A percentile compares a stretch with the other conserved stretches of the same genome.
phyloP scores from a whole-genome alignment of 345 rosid genomes.

The Aquilaria yunnanensis region DNA sequence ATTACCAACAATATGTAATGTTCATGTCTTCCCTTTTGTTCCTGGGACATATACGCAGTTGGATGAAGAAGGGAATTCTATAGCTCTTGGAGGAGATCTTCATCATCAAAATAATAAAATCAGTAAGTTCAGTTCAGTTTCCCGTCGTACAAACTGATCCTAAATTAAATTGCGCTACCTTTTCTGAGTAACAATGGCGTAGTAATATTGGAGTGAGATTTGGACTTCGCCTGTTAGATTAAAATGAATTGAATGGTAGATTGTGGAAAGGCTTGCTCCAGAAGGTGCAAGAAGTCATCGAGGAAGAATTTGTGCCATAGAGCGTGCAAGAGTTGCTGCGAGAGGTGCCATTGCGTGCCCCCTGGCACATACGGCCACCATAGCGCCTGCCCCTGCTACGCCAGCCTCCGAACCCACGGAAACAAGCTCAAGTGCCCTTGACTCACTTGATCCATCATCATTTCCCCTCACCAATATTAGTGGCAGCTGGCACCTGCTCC shows the following conservation, averaged over 20 bases:
- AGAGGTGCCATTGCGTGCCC: slow-evolving; percentile 54
- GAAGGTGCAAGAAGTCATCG: slow-evolving; percentile 41
- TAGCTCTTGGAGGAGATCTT: slow-evolving; percentile 17
- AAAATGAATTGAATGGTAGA: slow-evolving; percentile 19
- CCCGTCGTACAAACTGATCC: too few relatives aligned
- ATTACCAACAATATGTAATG: not conserved
- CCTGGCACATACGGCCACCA: slow-evolving; percentile 49
- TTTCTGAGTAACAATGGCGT: too few relatives aligned
- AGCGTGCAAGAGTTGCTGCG: slow-evolving; percentile 54
- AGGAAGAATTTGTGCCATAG: slow-evolving; percentile 43
- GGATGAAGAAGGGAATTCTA: slow-evolving; percentile 14
- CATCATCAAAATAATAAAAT: slow-evolving; percentile 17
- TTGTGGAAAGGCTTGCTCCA: slow-evolving; percentile 30
- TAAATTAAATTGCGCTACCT: too few relatives aligned
- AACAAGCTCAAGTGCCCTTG: slow-evolving; percentile 45
- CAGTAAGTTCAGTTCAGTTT: slow-evolving; percentile 18
- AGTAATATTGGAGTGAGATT: too few relatives aligned
- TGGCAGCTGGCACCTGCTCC: too few relatives aligned
- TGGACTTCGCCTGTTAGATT: not conserved
- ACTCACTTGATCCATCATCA: not conserved
- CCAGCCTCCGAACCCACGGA: slow-evolving; percentile 38
- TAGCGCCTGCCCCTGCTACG: slow-evolving; percentile 44
- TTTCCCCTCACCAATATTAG: too few relatives aligned
- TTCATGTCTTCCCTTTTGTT: not conserved
- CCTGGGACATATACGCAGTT: slow-evolving; percentile 5